phyloP scores from a whole-genome alignment of 1,139 yeast species.

The Pichia inconspicua region DNA sequence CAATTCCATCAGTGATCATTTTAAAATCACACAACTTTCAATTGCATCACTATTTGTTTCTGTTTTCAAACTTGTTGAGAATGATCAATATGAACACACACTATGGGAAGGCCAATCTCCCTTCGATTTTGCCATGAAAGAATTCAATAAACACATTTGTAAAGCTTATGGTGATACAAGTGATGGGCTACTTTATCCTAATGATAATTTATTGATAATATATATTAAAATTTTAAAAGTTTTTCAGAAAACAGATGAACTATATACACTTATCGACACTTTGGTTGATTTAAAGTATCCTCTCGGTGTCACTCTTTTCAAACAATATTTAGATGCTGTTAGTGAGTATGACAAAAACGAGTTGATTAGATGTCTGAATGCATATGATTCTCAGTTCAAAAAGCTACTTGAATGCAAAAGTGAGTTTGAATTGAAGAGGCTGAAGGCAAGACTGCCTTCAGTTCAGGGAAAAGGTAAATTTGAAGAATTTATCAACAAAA shows the following conservation, averaged over 20 bases:
- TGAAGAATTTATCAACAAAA: conserved; percentile 15
- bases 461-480: conserved; percentile 18
- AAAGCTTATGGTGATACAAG: conserved; percentile 26
- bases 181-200: conserved; percentile 35
- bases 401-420: conserved; percentile 26
- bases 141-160: conserved; percentile 39
- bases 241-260: conserved; percentile 42
- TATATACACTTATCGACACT: conserved; percentile 46
- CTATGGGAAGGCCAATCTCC: conserved; percentile 31
- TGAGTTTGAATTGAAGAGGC: conserved; percentile 20
- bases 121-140: conserved; percentile 53
- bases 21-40: conserved; percentile 32
- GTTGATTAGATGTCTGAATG: conserved; percentile 36
- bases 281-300: conserved; percentile 47
- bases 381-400: conserved; percentile 24
- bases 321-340: conserved; percentile 28
- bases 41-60: conserved; percentile 37
- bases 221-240: conserved; percentile 46
- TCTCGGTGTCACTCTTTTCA: conserved; percentile 37
- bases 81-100: conserved; percentile 9
- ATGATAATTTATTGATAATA: conserved; percentile 39
- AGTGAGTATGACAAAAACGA: conserved; percentile 16
- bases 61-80: conserved; percentile 20
- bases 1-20: conserved; percentile 13
- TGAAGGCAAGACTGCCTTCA: conserved; percentile 13